Evolutionary conservation across 148 eudicot genomes (phyloP), one percentile per base, ranked within the genome.

Genomic region (Gaultheria prostrata): DNA sequence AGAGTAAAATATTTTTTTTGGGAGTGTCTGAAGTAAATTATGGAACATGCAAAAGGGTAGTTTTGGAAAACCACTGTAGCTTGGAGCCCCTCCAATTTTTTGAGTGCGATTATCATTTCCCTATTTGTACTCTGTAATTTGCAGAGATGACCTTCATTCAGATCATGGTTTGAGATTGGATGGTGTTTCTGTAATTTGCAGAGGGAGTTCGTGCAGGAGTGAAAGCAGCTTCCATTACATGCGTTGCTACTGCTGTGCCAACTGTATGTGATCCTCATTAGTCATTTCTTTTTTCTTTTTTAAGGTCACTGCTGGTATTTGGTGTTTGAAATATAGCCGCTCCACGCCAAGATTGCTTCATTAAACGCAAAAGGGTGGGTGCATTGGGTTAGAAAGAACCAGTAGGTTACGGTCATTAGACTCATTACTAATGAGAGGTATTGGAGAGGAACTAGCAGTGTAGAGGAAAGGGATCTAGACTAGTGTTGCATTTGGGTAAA

Each of bases 191-290:
- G 59, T 49, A 35, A 30, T 76, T 84, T 49, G 86, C 84, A 95
- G 98, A 93, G 87, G 98, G 97, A 13, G 93, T 90, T 53, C 91
- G 86, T 86, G 98, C 92, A 3, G 98, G 98, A 85, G 57, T 87
- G 32, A 94, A 92, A 86, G 95, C 98, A 63, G 98, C 95, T 39
- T 89, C 93, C 30, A 83, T 94, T 53, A 86, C 98, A 0, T 88
- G 91, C 72, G 91, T 94, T 83, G 92, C 80, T 70, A 81, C 81
- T 63, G 91, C 94, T 53, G 89, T 93, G n/a, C 96, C 98, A 26
- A 94, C 98, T 57, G 98, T 95, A 82, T 57, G 88, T 84, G 32
- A 49, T 61, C 6, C 61, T n/a, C 50, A 13, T 49, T 45, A 54
- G 54, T 56, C 4, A 46, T 50, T 24, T 65, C 32, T 6, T 69